Base-by-base conservation (phyloP, 345 rosid genomes). In the Brassica nigra region DNA sequence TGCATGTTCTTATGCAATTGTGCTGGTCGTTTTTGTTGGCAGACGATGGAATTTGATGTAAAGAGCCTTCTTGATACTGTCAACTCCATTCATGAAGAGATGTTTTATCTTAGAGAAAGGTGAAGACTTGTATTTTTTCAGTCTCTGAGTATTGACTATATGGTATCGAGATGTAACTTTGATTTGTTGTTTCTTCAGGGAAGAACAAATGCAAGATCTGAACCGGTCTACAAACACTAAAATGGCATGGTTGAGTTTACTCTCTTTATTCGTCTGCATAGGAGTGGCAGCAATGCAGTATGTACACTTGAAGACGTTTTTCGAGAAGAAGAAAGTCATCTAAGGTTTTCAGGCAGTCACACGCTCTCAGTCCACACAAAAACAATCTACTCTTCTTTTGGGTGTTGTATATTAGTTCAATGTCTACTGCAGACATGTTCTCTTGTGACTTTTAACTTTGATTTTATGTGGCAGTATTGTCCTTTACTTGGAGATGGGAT, bases 261-360 rank as follows among this genome's bases (percentile, higher is more conserved):
- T 95, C 27, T 93, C 98, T 0, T 92, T 93, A 14, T 59, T 86
- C 44, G 87, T 95, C 29, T 90, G 93, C 88, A 62, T 93, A 57
- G 87, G 97, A 20, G 98, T 93, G 12, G 98, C 96, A 2, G 98
- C 92, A 27, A 20, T 95, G 87, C 99, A 95, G 74, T 84, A 85
- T 34, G 77, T 97, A 91, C 99, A 95, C 77, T 82, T 95, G 87
- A 93, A 93, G 91, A 88, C 88, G 37, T 95, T 93, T 87, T 95
- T 93, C 75, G 87, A 95, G 91, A 95, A 93, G 84, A 91, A 90
- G 92, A 93, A 93, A 86, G 87, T 95, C 75, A 95, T 95, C 54
- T 95, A 82, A 84, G 34, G 15, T 39, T 36, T 67, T 7, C 8
- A 71, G 33, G 8, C n/a, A 23, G 71, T 36, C 58, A 27, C 30